Conservation (phyloP, 352 stramenopile species). For the Pythium dissimile region DNA sequence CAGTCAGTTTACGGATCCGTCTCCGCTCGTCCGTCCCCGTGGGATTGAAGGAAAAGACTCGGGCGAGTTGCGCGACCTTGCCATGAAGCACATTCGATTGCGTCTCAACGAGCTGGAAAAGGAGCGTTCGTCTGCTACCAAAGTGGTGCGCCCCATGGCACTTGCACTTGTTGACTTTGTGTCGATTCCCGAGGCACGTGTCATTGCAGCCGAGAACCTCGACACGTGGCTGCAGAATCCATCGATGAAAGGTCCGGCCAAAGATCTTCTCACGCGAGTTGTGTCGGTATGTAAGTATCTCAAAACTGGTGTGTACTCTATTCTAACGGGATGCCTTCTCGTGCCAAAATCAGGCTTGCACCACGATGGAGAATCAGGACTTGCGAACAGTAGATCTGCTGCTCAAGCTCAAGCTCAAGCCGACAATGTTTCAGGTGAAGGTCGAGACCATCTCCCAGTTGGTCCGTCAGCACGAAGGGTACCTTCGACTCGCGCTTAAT, state of each 20-base stretch:
- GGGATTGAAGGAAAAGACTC: constrained; percentile 40
- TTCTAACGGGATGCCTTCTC: background rate
- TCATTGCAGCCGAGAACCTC: constrained; percentile 74
- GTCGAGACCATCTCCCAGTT: constrained; percentile 81
- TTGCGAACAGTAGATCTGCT: constrained; percentile 66
- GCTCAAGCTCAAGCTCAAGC: constrained; percentile 85
- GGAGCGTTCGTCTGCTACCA: constrained; percentile 48
- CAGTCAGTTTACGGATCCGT: constrained; percentile 2
- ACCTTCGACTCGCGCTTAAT: constrained; percentile 62
- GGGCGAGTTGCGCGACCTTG: constrained; percentile 55
- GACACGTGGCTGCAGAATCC: constrained; percentile 78
- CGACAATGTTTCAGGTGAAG: constrained; percentile 86
- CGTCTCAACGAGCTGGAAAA: constrained; percentile 70
- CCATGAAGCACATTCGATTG: constrained; percentile 63
- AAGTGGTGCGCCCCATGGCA: constrained; percentile 70
- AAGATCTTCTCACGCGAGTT: constrained; percentile 73
- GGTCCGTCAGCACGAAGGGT: constrained; percentile 63
- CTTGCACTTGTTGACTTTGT: constrained; percentile 69
- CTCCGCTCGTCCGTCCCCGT: constrained; percentile 36
- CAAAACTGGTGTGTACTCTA: background rate
- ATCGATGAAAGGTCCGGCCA: constrained; percentile 65
- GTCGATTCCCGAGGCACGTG: constrained; percentile 48
- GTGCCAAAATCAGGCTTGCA: constrained; percentile 43
- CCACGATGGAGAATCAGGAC: constrained; percentile 51
- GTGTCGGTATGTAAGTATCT: constrained; percentile 29